These are phyloP conservation scores for Aspergillus ustus DNA, from an alignment of 2,329 filamentous ascomycete species.

Conservation along the genomic window DNA sequence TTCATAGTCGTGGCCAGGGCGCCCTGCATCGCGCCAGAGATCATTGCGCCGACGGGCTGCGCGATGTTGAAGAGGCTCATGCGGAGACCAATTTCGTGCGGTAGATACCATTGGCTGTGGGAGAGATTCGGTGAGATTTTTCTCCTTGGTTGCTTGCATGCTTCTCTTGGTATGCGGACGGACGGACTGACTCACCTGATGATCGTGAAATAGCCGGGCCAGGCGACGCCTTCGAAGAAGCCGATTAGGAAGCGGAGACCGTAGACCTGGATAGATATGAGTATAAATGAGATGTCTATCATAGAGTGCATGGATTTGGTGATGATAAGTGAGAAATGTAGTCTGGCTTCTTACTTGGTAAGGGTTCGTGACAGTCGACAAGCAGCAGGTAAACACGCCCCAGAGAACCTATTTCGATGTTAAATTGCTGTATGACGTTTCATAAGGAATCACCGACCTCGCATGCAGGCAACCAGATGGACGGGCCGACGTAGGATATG, in stretches of 20 bases:
- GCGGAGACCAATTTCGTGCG: not conserved
- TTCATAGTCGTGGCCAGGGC: conserved; percentile 14
- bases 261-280: conserved; percentile 1
- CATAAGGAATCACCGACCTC: not conserved
- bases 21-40: conserved; percentile 14
- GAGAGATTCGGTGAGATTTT: no score
- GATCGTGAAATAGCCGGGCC: conserved; percentile 14
- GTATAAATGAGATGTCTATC: not conserved
- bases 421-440: not conserved
- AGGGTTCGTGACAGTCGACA: not conserved
- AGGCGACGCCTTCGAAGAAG: conserved; percentile 9
- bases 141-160: no score
- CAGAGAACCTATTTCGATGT: not conserved
- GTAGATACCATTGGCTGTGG: conserved; percentile 14
- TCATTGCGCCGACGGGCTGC: conserved; percentile 13
- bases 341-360: not conserved
- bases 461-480: conserved; percentile 9
- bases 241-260: conserved; percentile 12
- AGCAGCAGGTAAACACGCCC: not conserved
- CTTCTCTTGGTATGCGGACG: no score
- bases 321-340: not conserved
- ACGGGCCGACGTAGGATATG: conserved; percentile 4
- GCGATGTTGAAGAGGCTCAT: conserved; percentile 18
- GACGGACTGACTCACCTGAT: not conserved
- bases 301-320: no score